Conservation (phyloP, 2,329 filamentous ascomycete genomes). For the Exophiala viscosa region DNA sequence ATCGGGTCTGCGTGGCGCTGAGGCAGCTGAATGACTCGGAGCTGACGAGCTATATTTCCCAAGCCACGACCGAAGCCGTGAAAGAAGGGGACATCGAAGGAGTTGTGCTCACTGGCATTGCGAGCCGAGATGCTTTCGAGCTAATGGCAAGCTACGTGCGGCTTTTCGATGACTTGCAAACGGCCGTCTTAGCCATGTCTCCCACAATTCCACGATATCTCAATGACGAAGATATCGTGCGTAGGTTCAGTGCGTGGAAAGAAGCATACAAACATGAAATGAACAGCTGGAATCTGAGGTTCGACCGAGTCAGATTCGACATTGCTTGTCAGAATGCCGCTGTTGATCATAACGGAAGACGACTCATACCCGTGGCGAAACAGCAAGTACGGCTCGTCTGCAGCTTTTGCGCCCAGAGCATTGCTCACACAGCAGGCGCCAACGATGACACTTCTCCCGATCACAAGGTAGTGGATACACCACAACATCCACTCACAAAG, state of each 20-base stretch:
- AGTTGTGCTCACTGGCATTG: slow-evolving; percentile 59
- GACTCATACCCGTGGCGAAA: slow-evolving; percentile 47
- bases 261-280: slow-evolving; percentile 59
- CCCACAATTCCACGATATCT: slow-evolving; percentile 58
- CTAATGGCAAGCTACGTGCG: slow-evolving; percentile 60
- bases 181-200: slow-evolving; percentile 52
- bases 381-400: slow-evolving; percentile 58
- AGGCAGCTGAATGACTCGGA: slow-evolving; percentile 46
- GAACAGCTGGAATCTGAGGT: slow-evolving; percentile 59
- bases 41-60: slow-evolving; percentile 52
- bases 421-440: slow-evolving; percentile 43
- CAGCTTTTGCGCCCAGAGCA: slow-evolving; percentile 56
- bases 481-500: slow-evolving; percentile 23
- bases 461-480: slow-evolving; percentile 25
- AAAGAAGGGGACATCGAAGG: slow-evolving; percentile 58
- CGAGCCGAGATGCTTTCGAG: slow-evolving; percentile 52
- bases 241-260: slow-evolving; percentile 58
- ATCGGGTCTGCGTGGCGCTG: slow-evolving; percentile 61
- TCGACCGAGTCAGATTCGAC: slow-evolving; percentile 57
- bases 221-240: slow-evolving; percentile 49
- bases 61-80: slow-evolving; percentile 50
- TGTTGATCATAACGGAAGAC: slow-evolving; percentile 45
- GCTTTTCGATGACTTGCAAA: slow-evolving; percentile 60
- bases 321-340: slow-evolving; percentile 55
- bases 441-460: slow-evolving; percentile 36